Evolutionary conservation across 1,139 yeast species (phyloP).

Genomic region (Groenewaldozyma auringiensis): DNA sequence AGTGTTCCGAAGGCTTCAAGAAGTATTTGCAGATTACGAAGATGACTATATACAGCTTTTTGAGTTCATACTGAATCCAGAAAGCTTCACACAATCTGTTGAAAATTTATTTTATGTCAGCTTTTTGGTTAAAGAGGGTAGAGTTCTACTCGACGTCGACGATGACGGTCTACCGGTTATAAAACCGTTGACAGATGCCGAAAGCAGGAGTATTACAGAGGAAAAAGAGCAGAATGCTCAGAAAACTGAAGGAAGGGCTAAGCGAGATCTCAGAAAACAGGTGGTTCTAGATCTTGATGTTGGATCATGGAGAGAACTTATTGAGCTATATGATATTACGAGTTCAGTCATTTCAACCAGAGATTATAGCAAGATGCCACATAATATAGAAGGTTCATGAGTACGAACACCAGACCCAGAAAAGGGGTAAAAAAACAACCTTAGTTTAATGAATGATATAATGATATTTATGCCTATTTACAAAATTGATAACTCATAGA

Average conservation of each 20-base stretch:
- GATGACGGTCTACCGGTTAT: slow-evolving; percentile 46
- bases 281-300: slow-evolving; percentile 65
- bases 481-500: background rate
- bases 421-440: no score
- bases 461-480: background rate
- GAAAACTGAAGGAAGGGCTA: background rate
- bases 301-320: slow-evolving; percentile 50
- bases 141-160: slow-evolving; percentile 41
- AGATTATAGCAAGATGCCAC: slow-evolving; percentile 4
- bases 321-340: slow-evolving; percentile 16
- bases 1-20: slow-evolving; percentile 8
- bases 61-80: slow-evolving; percentile 63
- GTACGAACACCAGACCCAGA: no score
- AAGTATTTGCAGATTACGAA: slow-evolving; percentile 20
- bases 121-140: slow-evolving; percentile 70
- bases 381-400: background rate
- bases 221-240: slow-evolving; percentile 17
- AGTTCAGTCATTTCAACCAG: slow-evolving; percentile 17
- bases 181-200: slow-evolving; percentile 19
- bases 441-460: no score
- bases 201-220: slow-evolving; percentile 7
- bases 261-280: slow-evolving; percentile 33
- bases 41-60: slow-evolving; percentile 49
- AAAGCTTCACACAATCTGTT: slow-evolving; percentile 67
- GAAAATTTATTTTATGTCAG: slow-evolving; percentile 80